phyloP scores from a whole-genome alignment of 2,329 filamentous ascomycete species.

The Hypoxylon sp. region DNA sequence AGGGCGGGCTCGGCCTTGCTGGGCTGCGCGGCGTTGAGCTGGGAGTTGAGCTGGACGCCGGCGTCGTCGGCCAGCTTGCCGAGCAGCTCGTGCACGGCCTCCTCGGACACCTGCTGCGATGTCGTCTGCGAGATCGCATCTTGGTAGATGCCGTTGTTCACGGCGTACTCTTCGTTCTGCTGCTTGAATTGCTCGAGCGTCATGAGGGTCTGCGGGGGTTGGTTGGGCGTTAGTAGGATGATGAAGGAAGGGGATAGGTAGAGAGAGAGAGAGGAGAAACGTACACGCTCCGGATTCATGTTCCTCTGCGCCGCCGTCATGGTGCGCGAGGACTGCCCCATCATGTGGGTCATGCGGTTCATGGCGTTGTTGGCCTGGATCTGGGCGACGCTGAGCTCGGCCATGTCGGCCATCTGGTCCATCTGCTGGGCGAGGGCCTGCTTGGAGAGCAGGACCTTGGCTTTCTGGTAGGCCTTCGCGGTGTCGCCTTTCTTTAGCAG shows the following conservation, averaged over 20 bases:
- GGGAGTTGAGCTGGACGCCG: slow-evolving; percentile 83
- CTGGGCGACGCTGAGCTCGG: slow-evolving; percentile 71
- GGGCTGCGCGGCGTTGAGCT: slow-evolving; percentile 73
- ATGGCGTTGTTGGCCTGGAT: slow-evolving; percentile 76
- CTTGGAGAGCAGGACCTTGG: slow-evolving; percentile 73
- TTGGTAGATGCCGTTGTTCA: slow-evolving; percentile 83
- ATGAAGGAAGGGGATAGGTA: not conserved
- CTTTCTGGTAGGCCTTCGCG: slow-evolving; percentile 74
- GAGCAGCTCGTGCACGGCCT: slow-evolving; percentile 89
- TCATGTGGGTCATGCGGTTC: slow-evolving; percentile 76
- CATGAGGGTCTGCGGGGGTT: slow-evolving; percentile 67
- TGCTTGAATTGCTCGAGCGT: slow-evolving; percentile 73
- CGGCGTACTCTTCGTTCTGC: slow-evolving; percentile 75
- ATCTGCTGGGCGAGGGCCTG: slow-evolving; percentile 74
- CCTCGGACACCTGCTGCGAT: slow-evolving; percentile 79
- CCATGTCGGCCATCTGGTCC: slow-evolving; percentile 76
- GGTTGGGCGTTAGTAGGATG: not conserved
- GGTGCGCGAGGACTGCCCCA: slow-evolving; percentile 71
- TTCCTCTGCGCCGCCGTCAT: slow-evolving; percentile 72
- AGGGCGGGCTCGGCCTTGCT: slow-evolving; percentile 69
- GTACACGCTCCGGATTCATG: slow-evolving; percentile 71
- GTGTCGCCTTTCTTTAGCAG: slow-evolving; percentile 75
- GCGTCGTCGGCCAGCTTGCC: slow-evolving; percentile 90
- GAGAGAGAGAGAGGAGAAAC: slow-evolving; percentile 19
- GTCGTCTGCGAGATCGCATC: slow-evolving; percentile 87